These are phyloP conservation scores for Neoboletus magnificus DNA, from an alignment of 768 basidiomycete genomes.

Conservation along the genomic window DNA sequence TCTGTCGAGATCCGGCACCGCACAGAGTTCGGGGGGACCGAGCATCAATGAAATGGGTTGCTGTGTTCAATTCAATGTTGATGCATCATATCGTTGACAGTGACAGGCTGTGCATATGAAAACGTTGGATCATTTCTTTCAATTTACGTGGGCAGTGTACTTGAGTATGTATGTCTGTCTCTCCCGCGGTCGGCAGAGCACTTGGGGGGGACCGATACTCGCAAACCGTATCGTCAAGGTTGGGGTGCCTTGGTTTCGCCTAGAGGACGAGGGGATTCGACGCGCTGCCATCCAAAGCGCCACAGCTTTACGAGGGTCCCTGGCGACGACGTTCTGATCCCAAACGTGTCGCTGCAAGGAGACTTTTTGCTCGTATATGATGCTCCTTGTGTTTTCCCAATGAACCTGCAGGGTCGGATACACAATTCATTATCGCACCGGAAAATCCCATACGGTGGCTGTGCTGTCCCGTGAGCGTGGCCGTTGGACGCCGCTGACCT, in stretches of 20 bases:
- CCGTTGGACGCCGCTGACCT: neutral
- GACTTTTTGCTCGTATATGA: neutral
- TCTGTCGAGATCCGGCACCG: neutral
- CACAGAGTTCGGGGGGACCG: neutral
- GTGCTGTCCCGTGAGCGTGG: neutral
- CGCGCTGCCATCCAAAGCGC: neutral
- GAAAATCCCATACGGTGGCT: neutral
- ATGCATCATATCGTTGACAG: neutral
- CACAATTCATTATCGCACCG: neutral
- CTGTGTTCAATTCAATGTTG: neutral
- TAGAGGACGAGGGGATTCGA: no score
- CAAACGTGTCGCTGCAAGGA: neutral
- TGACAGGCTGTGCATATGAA: conserved; percentile 3
- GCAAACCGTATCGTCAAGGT: neutral
- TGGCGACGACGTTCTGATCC: neutral
- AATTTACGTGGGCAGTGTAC: neutral
- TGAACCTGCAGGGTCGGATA: neutral
- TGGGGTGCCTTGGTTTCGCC: no score
- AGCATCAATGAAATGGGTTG: neutral
- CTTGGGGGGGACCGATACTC: neutral
- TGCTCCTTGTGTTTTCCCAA: no score
- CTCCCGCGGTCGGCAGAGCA: neutral
- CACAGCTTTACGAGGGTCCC: neutral
- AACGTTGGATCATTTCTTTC: neutral
- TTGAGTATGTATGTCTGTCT: neutral